These are phyloP conservation scores for Pestalotiopsis sp. DNA, from an alignment of 2,329 filamentous ascomycete genomes.

Conservation along the genomic window DNA sequence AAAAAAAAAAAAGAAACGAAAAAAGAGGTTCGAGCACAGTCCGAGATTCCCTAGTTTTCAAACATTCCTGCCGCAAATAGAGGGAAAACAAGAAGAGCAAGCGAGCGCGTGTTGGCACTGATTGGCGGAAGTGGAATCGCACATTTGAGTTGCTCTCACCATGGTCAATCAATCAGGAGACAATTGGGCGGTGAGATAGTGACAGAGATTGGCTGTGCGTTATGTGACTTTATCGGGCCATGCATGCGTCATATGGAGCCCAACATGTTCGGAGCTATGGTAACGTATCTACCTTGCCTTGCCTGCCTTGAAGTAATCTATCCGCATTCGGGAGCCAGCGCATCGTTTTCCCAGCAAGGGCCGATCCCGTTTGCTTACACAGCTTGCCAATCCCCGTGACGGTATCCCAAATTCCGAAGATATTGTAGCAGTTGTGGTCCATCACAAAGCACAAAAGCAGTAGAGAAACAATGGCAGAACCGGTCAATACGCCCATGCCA, in stretches of 20 bases:
- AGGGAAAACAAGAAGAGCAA: neutral
- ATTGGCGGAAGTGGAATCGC: neutral
- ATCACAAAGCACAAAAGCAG: neutral
- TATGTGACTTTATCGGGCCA: neutral
- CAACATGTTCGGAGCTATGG: neutral
- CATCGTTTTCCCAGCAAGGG: neutral
- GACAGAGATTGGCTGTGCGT: neutral
- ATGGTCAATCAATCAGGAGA: neutral
- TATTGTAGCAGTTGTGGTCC: neutral
- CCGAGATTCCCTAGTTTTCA: no score
- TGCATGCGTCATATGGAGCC: constrained; percentile 2
- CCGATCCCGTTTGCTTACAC: neutral
- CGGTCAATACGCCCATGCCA: constrained; percentile 48
- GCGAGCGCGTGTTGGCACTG: neutral
- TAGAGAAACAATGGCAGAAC: constrained; percentile 44
- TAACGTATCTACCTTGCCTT: neutral
- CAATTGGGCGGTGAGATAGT: constrained; percentile 1
- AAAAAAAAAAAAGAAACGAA: no score
- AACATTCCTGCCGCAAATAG: no score
- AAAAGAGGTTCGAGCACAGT: no score
- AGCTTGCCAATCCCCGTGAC: neutral
- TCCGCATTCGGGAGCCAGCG: neutral
- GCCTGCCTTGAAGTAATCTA: no score
- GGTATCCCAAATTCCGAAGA: neutral
- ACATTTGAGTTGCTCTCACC: neutral